Evolutionary conservation across 192 early-diverging fungal species (phyloP), one percentile per base, ranked within the genome.

Genomic region (Backusella tarrabulga): DNA sequence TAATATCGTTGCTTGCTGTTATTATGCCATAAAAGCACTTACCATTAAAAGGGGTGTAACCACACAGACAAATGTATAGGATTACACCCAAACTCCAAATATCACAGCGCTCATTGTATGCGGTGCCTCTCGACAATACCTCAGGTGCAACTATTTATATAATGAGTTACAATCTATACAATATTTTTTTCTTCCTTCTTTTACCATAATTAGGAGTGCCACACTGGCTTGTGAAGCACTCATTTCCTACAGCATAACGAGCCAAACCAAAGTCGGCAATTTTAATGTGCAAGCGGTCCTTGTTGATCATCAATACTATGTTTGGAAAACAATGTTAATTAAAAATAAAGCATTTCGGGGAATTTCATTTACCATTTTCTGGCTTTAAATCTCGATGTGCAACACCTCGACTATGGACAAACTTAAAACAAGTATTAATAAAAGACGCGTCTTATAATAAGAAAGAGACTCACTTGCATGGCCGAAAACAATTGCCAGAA

Each of bases 81-180:
- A 98, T 97, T 0, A 99, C 97, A 19, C 97, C 97, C 9, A 97
- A 83, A 52, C 94, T 95, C 97, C 97, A 99, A 87, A 99, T 88
- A 75, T 99, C 97, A 12, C 74, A 75, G 50, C 40, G 60, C 8
- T 68, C 67, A 21, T 66, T 42, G 5, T 75, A 75, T 1, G 74
- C 36, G 35, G 36, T 44, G n/a, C 41, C 17, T 12, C 23, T 29
- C 8, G 42, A 12, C 5, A 75, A 34, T 6, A 75, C 38, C 29
- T 75, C 74, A 14, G 74, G 74, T 19, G 74, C 74, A 29, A 75
- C 74, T 75, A 60, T 26, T 29, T 9, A 60, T 23, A 23, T 4
- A 50, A 9, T 34, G 6, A n/a, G 8, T 7, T 56, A 56, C 19
- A 72, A 17, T 9, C 50, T 12, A 8, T 29, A 29, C 15, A 46